A percentile compares a stretch with the other conserved stretches of the same genome.
Conservation (phyloP, 176 grass and related monocot species). For the Aegilops tauschii region DNA sequence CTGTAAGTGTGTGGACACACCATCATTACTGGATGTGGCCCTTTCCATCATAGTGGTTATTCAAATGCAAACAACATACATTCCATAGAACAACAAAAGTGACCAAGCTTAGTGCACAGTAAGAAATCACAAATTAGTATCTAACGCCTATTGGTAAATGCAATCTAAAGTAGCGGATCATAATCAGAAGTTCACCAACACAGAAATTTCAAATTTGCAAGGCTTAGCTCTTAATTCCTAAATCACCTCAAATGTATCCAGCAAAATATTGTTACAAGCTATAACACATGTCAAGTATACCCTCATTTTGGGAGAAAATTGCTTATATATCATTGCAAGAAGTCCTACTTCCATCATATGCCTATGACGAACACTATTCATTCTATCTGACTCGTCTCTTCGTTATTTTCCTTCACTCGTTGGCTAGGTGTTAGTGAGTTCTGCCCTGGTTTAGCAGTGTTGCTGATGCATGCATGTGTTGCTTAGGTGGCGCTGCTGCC, state of each 20-base stretch:
- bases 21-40: neutral
- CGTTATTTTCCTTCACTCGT: neutral
- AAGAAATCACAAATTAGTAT: neutral
- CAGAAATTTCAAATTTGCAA: neutral
- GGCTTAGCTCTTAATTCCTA: neutral
- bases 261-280: neutral
- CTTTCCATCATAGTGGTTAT: constrained; percentile 3
- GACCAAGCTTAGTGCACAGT: neutral
- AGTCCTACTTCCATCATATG: neutral
- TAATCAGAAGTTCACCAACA: neutral
- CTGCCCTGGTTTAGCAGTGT: neutral
- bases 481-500: neutral
- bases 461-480: neutral
- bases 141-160: neutral
- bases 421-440: neutral
- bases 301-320: neutral
- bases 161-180: neutral
- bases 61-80: constrained; percentile 16
- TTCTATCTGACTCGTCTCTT: neutral
- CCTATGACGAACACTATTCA: neutral
- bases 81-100: neutral
- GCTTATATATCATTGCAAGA: neutral
- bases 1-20: neutral
- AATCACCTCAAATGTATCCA: neutral
- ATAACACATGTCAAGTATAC: neutral